phyloP scores from a whole-genome alignment of 108 stramenopile species.

The Nitzschia palea region DNA sequence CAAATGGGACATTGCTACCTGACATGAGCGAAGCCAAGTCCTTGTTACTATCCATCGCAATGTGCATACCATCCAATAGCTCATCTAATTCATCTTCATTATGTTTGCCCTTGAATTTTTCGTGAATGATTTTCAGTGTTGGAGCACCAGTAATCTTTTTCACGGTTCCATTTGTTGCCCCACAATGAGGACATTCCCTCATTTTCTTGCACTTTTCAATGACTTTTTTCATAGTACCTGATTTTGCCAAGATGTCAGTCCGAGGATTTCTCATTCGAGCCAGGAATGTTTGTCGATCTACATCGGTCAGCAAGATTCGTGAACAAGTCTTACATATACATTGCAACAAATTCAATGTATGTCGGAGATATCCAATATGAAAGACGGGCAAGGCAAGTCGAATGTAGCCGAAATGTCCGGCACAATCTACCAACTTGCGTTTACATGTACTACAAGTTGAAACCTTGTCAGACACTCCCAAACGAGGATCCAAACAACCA shows the following conservation, averaged over 20 bases:
- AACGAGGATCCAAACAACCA: slow-evolving; percentile 90
- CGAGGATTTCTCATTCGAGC: slow-evolving; percentile 80
- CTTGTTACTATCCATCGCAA: slow-evolving; percentile 71
- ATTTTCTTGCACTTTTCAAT: slow-evolving; percentile 93
- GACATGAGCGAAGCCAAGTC: slow-evolving; percentile 54
- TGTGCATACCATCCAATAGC: slow-evolving; percentile 50
- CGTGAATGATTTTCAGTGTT: slow-evolving; percentile 94
- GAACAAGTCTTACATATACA: slow-evolving; percentile 98
- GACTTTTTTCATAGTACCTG: slow-evolving; percentile 79
- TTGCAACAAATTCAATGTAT: slow-evolving; percentile 88
- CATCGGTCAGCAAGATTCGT: slow-evolving; percentile 81
- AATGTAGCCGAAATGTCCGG: slow-evolving; percentile 97
- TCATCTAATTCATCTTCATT: slow-evolving; percentile 74
- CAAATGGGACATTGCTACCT: slow-evolving; percentile 49
- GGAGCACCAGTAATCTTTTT: slow-evolving; percentile 94
- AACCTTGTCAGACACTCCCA: slow-evolving; percentile 94
- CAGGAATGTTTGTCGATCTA: slow-evolving; percentile 59
- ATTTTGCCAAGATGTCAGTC: slow-evolving; percentile 80
- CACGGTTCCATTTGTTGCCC: slow-evolving; percentile 89
- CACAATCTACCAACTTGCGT: slow-evolving; percentile 90
- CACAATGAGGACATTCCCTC: slow-evolving; percentile 85
- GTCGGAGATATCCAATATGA: slow-evolving; percentile 97
- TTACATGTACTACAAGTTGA: slow-evolving; percentile 92
- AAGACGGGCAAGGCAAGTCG: slow-evolving; percentile 94
- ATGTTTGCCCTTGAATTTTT: slow-evolving; percentile 81